Evolutionary conservation across 2,329 filamentous ascomycete genomes (phyloP).

Genomic region (Fusarium mangiferae): DNA sequence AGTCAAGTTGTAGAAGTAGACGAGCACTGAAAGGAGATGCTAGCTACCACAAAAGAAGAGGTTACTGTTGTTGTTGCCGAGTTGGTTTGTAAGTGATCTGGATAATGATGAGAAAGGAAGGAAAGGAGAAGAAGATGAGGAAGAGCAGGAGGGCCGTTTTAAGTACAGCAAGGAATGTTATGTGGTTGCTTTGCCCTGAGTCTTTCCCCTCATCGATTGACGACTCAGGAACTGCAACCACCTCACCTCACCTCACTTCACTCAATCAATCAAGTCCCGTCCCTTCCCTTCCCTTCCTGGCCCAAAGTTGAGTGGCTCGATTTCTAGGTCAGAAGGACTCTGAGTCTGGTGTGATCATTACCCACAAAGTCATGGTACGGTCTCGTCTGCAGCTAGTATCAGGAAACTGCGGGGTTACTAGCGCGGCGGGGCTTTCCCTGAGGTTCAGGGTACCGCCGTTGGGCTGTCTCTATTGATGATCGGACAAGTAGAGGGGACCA

Average conservation of each 20-base stretch:
- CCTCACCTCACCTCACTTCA: slow-evolving; percentile 17
- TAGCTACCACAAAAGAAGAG: slow-evolving; percentile 16
- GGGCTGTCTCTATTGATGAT: background rate
- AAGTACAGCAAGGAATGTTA: slow-evolving; percentile 36
- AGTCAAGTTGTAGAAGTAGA: slow-evolving; percentile 20
- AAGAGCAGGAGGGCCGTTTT: slow-evolving; percentile 39
- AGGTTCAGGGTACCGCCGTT: slow-evolving; percentile 17
- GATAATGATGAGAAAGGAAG: slow-evolving; percentile 40
- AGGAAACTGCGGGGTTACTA: slow-evolving; percentile 36
- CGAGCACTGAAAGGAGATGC: slow-evolving; percentile 23
- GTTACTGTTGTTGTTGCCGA: slow-evolving; percentile 25
- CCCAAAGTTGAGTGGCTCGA: slow-evolving; percentile 32
- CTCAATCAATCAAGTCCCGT: slow-evolving; percentile 13
- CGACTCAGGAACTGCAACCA: slow-evolving; percentile 34
- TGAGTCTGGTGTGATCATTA: slow-evolving; percentile 33
- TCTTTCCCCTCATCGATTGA: slow-evolving; percentile 37
- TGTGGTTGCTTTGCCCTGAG: slow-evolving; percentile 26
- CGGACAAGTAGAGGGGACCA: slow-evolving; percentile 17
- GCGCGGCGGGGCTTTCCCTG: slow-evolving; percentile 17
- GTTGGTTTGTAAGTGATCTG: slow-evolving; percentile 34
- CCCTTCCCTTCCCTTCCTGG: slow-evolving; percentile 7
- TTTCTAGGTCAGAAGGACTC: slow-evolving; percentile 33
- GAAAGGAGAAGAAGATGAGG: slow-evolving; percentile 36
- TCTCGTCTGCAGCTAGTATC: slow-evolving; percentile 27
- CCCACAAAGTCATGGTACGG: slow-evolving; percentile 29